phyloP scores from a whole-genome alignment of 352 stramenopile species.

The Phytophthora chlamydospora region DNA sequence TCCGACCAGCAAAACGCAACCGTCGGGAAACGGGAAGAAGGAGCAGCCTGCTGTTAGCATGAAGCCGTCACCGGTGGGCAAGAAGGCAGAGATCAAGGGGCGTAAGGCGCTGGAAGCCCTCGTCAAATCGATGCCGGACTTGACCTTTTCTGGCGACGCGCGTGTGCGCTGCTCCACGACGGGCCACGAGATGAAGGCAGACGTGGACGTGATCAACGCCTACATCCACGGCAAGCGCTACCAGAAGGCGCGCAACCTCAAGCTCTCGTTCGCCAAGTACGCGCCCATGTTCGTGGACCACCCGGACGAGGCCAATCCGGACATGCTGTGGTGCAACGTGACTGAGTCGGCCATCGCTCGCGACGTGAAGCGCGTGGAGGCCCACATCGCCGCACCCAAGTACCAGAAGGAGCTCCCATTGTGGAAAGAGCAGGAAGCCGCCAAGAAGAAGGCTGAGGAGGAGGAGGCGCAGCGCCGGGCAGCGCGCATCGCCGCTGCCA shows the following conservation, averaged over 20 bases:
- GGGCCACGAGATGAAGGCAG: conserved; percentile 72
- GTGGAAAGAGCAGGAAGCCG: conserved; percentile 58
- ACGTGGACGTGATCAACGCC: conserved; percentile 50
- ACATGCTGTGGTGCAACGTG: conserved; percentile 71
- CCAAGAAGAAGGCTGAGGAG: conserved; percentile 42
- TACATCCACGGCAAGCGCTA: conserved; percentile 72
- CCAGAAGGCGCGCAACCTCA: conserved; percentile 42
- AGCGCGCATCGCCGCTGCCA: conserved; percentile 32
- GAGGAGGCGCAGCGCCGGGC: conserved; percentile 32
- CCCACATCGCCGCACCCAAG: conserved; percentile 53
- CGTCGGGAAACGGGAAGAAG: conserved; percentile 19
- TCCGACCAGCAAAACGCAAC: conserved; percentile 11
- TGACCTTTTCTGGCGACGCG: conserved; percentile 52
- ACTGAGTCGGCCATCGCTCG: conserved; percentile 63
- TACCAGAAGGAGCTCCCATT: conserved; percentile 64
- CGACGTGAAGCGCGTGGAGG: conserved; percentile 53
- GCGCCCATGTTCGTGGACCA: conserved; percentile 72
- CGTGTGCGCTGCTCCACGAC: conserved; percentile 67
- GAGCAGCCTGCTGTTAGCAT: conserved; percentile 4
- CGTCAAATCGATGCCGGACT: conserved; percentile 43
- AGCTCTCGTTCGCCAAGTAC: conserved; percentile 59
- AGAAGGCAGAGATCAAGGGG: conserved; percentile 25
- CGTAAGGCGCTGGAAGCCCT: conserved; percentile 47
- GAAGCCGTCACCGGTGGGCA: conserved; percentile 22
- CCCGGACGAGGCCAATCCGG: conserved; percentile 54